These are phyloP conservation scores for Prinsepia uniflora DNA, from an alignment of 306 rosid genomes.

Conservation along the genomic window DNA sequence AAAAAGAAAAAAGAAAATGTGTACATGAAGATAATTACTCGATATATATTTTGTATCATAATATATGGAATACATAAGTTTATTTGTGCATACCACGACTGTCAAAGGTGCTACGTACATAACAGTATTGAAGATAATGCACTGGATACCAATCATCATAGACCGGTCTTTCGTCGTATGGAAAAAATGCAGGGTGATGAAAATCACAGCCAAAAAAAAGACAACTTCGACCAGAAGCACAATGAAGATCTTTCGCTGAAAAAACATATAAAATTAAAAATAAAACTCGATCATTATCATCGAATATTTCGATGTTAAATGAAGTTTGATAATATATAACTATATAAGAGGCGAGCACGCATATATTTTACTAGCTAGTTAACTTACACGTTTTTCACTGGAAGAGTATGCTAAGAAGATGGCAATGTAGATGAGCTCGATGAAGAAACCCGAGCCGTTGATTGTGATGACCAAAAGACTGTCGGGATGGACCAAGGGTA, in stretches of 20 bases:
- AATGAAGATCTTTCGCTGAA: conserved; percentile 48
- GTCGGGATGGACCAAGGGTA: conserved; percentile 51
- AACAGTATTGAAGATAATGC: conserved; percentile 47
- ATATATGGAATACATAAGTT: neutral
- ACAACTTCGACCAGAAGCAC: conserved; percentile 32
- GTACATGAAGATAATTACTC: too few relatives aligned
- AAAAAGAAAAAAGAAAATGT: too few relatives aligned
- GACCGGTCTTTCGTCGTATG: conserved; percentile 21
- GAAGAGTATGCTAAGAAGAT: conserved; percentile 40
- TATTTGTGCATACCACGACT: conserved; percentile 49
- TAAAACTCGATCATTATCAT: too few relatives aligned
- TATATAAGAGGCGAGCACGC: too few relatives aligned
- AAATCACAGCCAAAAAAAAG: conserved; percentile 23
- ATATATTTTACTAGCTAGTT: neutral
- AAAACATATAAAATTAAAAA: too few relatives aligned
- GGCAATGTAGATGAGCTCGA: conserved; percentile 45
- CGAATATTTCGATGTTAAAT: too few relatives aligned
- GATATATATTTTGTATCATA: too few relatives aligned
- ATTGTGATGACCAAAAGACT: conserved; percentile 46
- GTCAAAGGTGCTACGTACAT: conserved; percentile 83
- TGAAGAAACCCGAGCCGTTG: conserved; percentile 38
- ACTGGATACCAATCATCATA: conserved; percentile 36
- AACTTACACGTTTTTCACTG: conserved; percentile 39
- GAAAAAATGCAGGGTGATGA: conserved; percentile 23
- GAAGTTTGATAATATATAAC: too few relatives aligned